Percentiles rank a stretch among this genome's conserved stretches.
phyloP scores from a whole-genome alignment of 2,329 filamentous ascomycete genomes.

The Colletotrichum falcatum region DNA sequence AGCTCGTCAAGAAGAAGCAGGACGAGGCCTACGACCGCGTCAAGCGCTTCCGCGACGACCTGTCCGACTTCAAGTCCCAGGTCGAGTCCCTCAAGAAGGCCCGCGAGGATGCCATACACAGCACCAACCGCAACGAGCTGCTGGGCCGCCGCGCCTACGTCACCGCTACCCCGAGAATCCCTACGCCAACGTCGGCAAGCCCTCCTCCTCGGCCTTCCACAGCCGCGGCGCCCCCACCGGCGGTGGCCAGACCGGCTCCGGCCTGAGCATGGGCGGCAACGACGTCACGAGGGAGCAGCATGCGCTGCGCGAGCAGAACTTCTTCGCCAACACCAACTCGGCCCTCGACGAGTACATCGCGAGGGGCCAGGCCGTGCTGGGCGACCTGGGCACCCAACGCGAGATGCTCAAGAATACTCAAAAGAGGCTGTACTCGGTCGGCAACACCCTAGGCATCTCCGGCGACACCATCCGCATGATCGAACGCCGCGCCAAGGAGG shows the following conservation, averaged over 20 bases:
- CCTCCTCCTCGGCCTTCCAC: constrained; percentile 50
- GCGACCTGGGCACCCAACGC: constrained; percentile 87
- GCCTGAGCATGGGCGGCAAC: constrained; percentile 62
- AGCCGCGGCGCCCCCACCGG: constrained; percentile 58
- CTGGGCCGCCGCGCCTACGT: constrained; percentile 86
- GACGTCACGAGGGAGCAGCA: constrained; percentile 82
- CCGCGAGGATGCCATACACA: constrained; percentile 78
- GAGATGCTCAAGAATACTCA: constrained; percentile 97
- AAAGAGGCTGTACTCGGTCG: constrained; percentile 88
- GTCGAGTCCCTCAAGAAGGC: constrained; percentile 83
- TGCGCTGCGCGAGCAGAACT: constrained; percentile 88
- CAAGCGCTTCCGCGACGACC: constrained; percentile 85
- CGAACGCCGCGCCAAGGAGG: constrained; percentile 88
- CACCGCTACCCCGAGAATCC: constrained; percentile 88
- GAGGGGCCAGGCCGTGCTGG: constrained; percentile 87
- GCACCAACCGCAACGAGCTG: constrained; percentile 79
- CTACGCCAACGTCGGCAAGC: constrained; percentile 72
- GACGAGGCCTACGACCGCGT: constrained; percentile 89
- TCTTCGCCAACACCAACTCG: constrained; percentile 83
- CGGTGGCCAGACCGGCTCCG: constrained; percentile 49
- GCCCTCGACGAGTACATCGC: constrained; percentile 96
- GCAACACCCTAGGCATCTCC: constrained; percentile 91
- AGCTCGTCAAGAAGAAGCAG: constrained; percentile 91
- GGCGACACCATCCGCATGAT: constrained; percentile 98
- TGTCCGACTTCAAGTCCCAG: constrained; percentile 81